phyloP scores from a whole-genome alignment of 306 rosid species.

The Quercus engelmannii region DNA sequence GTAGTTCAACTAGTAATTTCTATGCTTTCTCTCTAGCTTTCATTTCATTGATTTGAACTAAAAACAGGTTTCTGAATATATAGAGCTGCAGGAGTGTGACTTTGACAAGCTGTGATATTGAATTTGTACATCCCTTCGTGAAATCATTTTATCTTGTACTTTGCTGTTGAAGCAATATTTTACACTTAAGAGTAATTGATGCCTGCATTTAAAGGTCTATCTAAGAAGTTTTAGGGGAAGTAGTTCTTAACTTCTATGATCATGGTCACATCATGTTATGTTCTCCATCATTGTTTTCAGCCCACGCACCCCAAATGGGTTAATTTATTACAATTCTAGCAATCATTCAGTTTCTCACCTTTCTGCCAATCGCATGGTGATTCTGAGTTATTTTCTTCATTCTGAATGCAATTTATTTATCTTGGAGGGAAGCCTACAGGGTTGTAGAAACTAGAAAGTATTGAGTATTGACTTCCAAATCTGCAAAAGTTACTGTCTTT shows the following conservation, averaged over 20 bases:
- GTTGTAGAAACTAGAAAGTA: neutral
- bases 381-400: neutral
- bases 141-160: neutral
- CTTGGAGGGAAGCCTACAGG: neutral
- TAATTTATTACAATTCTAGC: neutral
- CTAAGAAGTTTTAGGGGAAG: neutral
- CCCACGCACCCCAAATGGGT: neutral
- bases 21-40: neutral
- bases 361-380: neutral
- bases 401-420: neutral
- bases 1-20: neutral
- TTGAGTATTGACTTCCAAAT: neutral
- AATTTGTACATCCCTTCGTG: neutral
- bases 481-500: neutral
- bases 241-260: neutral
- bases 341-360: neutral
- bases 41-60: too few species aligned
- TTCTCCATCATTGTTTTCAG: neutral
- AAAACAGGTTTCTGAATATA: neutral
- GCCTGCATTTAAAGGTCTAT: neutral
- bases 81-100: neutral
- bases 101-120: neutral
- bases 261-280: neutral
- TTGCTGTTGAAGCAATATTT: neutral
- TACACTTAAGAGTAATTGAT: neutral